Evolutionary conservation across 129 eudicot genomes (phyloP).

Genomic region (Flaveria linearis): DNA sequence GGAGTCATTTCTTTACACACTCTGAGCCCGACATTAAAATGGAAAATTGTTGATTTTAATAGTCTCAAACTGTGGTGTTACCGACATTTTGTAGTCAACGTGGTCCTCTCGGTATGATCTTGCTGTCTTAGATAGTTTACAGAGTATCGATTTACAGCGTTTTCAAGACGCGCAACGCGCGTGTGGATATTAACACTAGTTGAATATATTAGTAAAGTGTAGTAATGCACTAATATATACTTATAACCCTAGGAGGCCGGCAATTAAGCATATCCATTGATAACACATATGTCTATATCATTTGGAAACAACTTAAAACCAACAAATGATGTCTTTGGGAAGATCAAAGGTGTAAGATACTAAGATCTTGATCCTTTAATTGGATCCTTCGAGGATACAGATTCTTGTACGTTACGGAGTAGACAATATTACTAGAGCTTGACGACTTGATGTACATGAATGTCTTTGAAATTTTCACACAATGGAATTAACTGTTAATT

Average conservation of each 20-base stretch:
- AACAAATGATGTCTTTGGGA: background rate
- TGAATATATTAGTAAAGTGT: background rate
- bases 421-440: background rate
- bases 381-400: background rate
- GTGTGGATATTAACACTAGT: too few species aligned
- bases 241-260: background rate
- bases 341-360: background rate
- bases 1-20: too few species aligned
- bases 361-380: slow-evolving; percentile 10
- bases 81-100: too few species aligned
- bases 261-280: background rate
- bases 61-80: too few species aligned
- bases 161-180: too few species aligned
- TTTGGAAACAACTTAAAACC: background rate
- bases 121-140: too few species aligned
- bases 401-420: background rate
- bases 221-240: background rate
- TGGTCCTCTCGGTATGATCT: too few species aligned
- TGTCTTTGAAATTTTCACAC: background rate
- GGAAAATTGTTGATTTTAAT: too few species aligned
- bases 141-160: too few species aligned
- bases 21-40: too few species aligned
- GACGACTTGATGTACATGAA: background rate
- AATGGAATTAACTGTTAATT: background rate
- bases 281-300: too few species aligned